Evolutionary conservation across 2,329 filamentous ascomycete species (phyloP).

Genomic region (Cercospora citrullina): DNA sequence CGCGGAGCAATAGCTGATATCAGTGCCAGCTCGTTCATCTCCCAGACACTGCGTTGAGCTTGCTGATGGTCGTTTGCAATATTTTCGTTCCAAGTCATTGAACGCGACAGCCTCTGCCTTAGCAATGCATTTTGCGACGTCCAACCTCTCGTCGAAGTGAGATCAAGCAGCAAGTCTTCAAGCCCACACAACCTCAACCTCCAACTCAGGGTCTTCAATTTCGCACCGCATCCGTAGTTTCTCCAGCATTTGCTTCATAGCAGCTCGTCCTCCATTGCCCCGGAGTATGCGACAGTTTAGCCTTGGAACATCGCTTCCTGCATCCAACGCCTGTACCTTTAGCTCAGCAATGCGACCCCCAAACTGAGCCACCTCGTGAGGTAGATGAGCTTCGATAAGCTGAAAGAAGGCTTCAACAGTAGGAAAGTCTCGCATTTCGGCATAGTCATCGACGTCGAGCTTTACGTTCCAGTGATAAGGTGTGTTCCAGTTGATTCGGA

Average conservation of each 20-base stretch:
- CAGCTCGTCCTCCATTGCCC: constrained; percentile 5
- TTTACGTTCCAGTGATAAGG: not conserved
- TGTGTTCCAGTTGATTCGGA: not conserved
- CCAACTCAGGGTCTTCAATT: constrained; percentile 9
- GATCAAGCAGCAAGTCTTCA: not conserved
- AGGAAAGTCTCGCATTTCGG: constrained; percentile 7
- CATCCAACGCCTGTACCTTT: not conserved
- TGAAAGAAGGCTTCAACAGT: constrained; percentile 8
- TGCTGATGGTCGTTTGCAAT: no score
- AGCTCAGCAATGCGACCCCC: constrained; percentile 2
- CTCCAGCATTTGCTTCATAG: constrained; percentile 11
- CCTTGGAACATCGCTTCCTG: not conserved
- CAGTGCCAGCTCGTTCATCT: not conserved
- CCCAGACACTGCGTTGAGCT: not conserved
- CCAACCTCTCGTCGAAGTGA: no score
- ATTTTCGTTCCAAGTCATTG: no score
- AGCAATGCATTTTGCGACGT: no score
- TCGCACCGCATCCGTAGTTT: constrained; percentile 8
- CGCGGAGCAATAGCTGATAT: not conserved
- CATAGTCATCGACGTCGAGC: not conserved
- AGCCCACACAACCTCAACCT: constrained; percentile 13
- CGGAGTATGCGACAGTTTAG: constrained; percentile 7
- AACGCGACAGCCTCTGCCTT: no score
- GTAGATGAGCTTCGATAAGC: constrained; percentile 7
- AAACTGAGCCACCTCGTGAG: not conserved